Evolutionary conservation across 2,329 filamentous ascomycete species (phyloP), one percentile per base, ranked within the genome.

Genomic region (Nothophoma quercina): DNA sequence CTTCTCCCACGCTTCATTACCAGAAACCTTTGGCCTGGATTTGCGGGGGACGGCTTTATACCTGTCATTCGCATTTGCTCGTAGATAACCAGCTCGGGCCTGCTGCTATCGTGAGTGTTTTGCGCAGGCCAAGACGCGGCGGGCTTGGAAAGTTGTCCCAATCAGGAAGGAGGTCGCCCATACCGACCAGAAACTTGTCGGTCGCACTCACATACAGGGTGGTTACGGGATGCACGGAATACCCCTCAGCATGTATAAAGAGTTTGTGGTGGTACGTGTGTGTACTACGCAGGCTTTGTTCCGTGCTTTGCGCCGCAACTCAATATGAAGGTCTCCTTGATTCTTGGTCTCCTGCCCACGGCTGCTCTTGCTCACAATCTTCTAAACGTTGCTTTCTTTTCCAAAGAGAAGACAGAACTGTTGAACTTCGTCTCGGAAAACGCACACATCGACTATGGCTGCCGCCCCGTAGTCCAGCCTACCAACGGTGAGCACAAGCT

Each of bases 391-490:
- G 63, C 68, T 7, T 65, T 71, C 44, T 59, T 59, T 46, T 58
- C 68, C 0, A 66, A 79, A 33, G 67, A 71, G 41, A 64, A 62
- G 45, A 65, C 39, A 2, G 52, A 68, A 18, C 52, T 72, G 7
- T 57, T 63, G 21, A 51, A 66, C 23, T 69, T 70, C 49, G 68
- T 72, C 41, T 64, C 64, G 5, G 53, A 57, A 23, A 70, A 72
- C 40, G 56, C 47, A 40, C 60, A 69, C 8, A 62, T 71, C 30
- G 70, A 72, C 47, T 72, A 69, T 65, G 71, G 71, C 50, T 74
- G 71, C 58, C 56, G 62, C n/a, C 64, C 71, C 2, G 63, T 66
- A 5, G 64, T 69, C 16, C 52, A 64, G 48, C 64, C 63, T n/a
- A 53, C 62, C 2, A 63, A 65, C 1, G 55, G 53, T 30, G 69